Evolutionary conservation across 768 basidiomycete species (phyloP).

Genomic region (Daedalea quercina): DNA sequence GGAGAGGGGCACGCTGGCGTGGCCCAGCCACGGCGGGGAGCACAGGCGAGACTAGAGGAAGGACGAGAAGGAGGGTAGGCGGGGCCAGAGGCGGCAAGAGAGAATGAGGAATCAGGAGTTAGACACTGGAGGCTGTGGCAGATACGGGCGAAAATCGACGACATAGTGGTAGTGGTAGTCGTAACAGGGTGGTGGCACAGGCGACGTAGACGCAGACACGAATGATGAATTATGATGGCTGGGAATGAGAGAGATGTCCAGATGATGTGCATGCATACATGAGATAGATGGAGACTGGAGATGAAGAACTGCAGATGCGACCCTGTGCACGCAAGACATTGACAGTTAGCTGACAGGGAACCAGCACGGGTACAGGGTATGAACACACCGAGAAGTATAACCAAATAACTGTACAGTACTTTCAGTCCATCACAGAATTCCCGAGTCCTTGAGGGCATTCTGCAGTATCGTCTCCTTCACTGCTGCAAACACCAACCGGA

Average conservation of each 20-base stretch:
- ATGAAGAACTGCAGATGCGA: background rate
- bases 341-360: background rate
- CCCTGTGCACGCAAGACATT: background rate
- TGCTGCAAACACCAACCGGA: conserved; percentile 75
- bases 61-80: too few species aligned
- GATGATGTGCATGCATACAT: background rate
- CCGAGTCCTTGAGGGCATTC: conserved; percentile 81
- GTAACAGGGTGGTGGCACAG: too few species aligned
- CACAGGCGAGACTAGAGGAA: too few species aligned
- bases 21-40: too few species aligned
- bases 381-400: background rate
- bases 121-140: too few species aligned
- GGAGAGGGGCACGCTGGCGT: too few species aligned
- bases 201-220: background rate
- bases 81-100: too few species aligned
- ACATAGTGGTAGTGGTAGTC: too few species aligned
- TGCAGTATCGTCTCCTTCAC: conserved; percentile 93
- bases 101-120: too few species aligned
- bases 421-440: conserved; percentile 48
- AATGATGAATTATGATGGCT: background rate
- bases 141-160: too few species aligned
- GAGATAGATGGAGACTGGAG: background rate
- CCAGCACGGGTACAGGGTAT: too few species aligned
- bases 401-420: conserved; percentile 1
- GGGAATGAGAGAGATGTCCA: background rate